Evolutionary conservation across 257 asterid species (phyloP).

Genomic region (Petunia axillaris): DNA sequence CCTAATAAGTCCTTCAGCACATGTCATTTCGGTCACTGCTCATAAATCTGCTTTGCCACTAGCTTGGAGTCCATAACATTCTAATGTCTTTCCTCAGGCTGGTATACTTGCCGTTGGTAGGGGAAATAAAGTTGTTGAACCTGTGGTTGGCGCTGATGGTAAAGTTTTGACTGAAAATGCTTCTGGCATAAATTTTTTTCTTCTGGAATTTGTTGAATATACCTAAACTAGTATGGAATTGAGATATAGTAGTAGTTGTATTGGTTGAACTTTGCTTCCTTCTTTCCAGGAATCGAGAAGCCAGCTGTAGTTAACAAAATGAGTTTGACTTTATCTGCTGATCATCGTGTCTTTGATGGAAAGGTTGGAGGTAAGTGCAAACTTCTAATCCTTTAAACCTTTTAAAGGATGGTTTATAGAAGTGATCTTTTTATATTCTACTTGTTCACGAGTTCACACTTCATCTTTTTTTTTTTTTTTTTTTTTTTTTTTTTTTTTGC

Average conservation of each 20-base stretch:
- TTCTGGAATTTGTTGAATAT: conserved; percentile 22
- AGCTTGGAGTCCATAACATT: conserved; percentile 29
- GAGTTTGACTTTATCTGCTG: conserved; percentile 88
- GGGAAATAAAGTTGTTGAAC: conserved; percentile 92
- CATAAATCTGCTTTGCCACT: conserved; percentile 8
- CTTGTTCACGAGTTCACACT: background rate
- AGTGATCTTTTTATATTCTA: background rate
- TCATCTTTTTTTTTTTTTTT: too few relatives aligned
- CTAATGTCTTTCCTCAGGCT: conserved; percentile 62
- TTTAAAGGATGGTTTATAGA: background rate
- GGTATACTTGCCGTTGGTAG: conserved; percentile 99
- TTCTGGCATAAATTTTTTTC: background rate
- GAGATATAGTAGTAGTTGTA: background rate
- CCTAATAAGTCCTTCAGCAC: background rate
- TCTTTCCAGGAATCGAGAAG: conserved; percentile 73
- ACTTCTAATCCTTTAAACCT: background rate
- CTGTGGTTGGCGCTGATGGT: conserved; percentile 82
- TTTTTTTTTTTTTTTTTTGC: background rate
- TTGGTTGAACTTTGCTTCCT: conserved; percentile 24
- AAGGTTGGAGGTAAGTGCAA: conserved; percentile 79
- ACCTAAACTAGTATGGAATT: background rate
- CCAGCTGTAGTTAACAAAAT: conserved; percentile 81
- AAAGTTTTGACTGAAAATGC: conserved; percentile 31
- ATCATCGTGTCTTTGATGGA: conserved; percentile 95
- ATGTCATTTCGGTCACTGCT: background rate